Base-by-base conservation (phyloP, 805 yeast species). In the Kuraishia cidri region DNA sequence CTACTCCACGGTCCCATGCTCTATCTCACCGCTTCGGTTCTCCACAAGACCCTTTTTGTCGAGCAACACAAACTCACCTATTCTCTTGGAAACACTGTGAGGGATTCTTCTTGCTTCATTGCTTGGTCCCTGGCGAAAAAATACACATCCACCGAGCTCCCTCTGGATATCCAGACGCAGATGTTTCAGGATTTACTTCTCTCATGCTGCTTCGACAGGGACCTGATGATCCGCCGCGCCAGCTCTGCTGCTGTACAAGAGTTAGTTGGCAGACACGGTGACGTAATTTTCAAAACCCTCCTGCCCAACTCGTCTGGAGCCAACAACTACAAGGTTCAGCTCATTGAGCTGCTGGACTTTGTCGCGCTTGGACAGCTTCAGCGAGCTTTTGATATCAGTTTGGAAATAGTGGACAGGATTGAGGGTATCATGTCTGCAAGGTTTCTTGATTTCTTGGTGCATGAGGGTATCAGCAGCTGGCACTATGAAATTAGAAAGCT, bases 201-300 rank as follows among this genome's bases (percentile, higher is more conserved):
- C 8, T 64, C 74, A 1, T 57, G 79, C 6, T 63, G 84, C 31
- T 79, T 79, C 47, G 97, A 88, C 48, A 58, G 64, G 15, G 95
- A 87, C 34, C 58, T 85, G 13, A 66, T 77, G 37, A 71, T 87
- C 5, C 63, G 96, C 35, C 62, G 94, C 36, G 88, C 96, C 12
- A 79, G 88, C 1, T 64, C 85, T 4, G 95, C 97, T 1, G 90
- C 92, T 0, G 45, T 88, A 5, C 97, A 88, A 48, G 97, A 88
- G 46, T 63, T 81, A 11, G 50, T 85, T 3, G 97, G 97, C 0
- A 58, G 97, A 24, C 78, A 75, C 47, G 83, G 83, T 1, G 56
- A 55, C 9, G 21, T 36, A 20, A 36, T 64, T 18, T 56, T 75
- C 45, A 40, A 37, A 3, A 32, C 42, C 4, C 29, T 32, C 31